A percentile compares a stretch with the other conserved stretches of the same genome.
phyloP scores from a whole-genome alignment of 2,329 filamentous ascomycete species.

The Pestalotiopsis sp. region DNA sequence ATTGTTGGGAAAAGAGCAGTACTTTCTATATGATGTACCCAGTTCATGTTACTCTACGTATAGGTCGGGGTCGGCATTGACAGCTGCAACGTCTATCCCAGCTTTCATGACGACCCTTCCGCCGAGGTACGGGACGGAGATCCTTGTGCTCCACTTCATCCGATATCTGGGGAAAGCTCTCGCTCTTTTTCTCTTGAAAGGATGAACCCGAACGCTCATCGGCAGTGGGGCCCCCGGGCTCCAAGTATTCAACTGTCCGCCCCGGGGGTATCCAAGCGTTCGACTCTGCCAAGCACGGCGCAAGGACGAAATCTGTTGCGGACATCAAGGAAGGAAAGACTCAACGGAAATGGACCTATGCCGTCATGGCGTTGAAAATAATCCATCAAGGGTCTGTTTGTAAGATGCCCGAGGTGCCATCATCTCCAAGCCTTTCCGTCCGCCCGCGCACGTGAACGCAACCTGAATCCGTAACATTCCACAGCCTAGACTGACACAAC shows the following conservation, averaged over 20 bases:
- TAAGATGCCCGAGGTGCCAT: too few species aligned
- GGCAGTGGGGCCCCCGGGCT: neutral
- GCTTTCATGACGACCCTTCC: neutral
- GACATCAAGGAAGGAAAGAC: too few species aligned
- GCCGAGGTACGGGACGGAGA: neutral
- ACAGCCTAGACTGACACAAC: neutral
- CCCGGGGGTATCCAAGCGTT: neutral
- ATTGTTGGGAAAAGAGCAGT: neutral
- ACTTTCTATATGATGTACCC: neutral
- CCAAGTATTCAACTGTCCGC: neutral
- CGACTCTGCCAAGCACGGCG: neutral
- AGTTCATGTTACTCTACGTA: neutral
- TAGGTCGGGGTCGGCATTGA: neutral
- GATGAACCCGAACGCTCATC: neutral
- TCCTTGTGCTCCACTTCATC: neutral
- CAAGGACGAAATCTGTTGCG: neutral
- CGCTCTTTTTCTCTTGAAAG: neutral
- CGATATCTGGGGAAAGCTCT: slow-evolving; percentile 1
- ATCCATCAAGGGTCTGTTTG: too few species aligned
- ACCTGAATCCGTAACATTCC: neutral
- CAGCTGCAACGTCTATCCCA: neutral
- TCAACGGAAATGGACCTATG: too few species aligned
- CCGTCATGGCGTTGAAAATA: too few species aligned
- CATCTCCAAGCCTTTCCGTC: too few species aligned
- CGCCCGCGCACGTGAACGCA: neutral